Evolutionary conservation across 352 stramenopile species (phyloP).

Genomic region (Phytophthora macrochlamydospora): DNA sequence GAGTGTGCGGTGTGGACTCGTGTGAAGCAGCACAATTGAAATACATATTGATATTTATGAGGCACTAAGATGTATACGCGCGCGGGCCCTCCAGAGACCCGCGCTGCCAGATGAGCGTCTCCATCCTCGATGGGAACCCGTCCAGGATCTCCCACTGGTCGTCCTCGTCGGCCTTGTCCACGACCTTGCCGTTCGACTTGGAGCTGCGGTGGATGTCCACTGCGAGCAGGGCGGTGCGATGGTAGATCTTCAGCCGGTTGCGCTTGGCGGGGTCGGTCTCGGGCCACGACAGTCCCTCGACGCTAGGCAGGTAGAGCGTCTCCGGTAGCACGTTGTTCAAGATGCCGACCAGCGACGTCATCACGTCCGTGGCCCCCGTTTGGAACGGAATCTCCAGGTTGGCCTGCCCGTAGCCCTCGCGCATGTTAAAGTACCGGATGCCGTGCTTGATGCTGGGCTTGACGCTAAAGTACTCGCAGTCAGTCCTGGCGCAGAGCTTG

Average conservation of each 20-base stretch:
- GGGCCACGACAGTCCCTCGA: conserved; percentile 24
- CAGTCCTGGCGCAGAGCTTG: conserved; percentile 44
- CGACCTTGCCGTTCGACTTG: conserved; percentile 43
- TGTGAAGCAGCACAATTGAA: background rate
- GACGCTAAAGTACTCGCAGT: conserved; percentile 58
- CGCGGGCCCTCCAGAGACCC: conserved; percentile 8
- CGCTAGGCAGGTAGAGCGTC: conserved; percentile 45
- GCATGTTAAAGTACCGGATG: conserved; percentile 71
- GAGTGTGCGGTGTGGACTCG: too few relatives aligned
- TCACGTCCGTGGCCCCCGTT: conserved; percentile 49
- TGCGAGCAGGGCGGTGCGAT: conserved; percentile 45
- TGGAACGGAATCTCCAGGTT: conserved; percentile 51
- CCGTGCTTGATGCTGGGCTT: conserved; percentile 59
- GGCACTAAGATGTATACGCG: conserved; percentile 11
- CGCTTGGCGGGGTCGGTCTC: conserved; percentile 33
- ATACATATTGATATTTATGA: background rate
- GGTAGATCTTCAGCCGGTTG: conserved; percentile 53
- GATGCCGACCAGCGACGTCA: conserved; percentile 56
- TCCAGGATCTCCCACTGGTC: conserved; percentile 16
- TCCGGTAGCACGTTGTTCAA: conserved; percentile 59
- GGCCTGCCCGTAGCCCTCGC: conserved; percentile 51
- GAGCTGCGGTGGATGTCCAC: conserved; percentile 56
- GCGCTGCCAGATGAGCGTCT: conserved; percentile 29
- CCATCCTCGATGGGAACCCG: conserved; percentile 23
- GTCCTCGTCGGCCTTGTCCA: conserved; percentile 8